Evolutionary conservation across 2,329 filamentous ascomycete species (phyloP).

Genomic region (Hypoxylon sp.): DNA sequence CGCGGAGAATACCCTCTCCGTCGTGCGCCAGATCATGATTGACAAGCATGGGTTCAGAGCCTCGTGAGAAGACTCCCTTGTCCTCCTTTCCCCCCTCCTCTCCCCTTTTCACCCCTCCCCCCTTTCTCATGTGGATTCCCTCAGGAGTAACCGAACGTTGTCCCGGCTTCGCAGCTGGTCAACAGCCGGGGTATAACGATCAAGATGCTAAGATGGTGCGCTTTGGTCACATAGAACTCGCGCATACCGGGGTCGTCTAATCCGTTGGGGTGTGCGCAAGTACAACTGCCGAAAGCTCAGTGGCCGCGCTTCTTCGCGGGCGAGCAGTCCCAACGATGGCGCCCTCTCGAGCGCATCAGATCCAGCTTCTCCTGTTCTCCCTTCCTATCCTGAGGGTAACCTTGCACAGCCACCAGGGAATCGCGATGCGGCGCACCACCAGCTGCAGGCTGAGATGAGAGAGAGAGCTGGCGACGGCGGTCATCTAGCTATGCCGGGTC

Average conservation of each 20-base stretch:
- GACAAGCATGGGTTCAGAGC: slow-evolving; percentile 44
- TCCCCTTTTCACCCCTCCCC: background rate
- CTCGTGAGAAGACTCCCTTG: slow-evolving; percentile 56
- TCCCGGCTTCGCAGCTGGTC: background rate
- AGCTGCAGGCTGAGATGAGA: slow-evolving; percentile 1
- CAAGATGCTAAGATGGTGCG: slow-evolving; percentile 4
- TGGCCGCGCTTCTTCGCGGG: slow-evolving; percentile 13
- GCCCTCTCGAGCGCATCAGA: slow-evolving; percentile 30
- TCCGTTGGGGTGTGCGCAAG: slow-evolving; percentile 56
- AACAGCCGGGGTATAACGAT: background rate
- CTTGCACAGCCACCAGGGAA: background rate
- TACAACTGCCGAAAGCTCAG: slow-evolving; percentile 52
- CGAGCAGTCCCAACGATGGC: slow-evolving; percentile 9
- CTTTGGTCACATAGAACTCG: slow-evolving; percentile 46
- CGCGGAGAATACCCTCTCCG: slow-evolving; percentile 37
- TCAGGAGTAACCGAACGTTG: background rate
- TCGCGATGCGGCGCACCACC: background rate
- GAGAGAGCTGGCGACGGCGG: slow-evolving; percentile 4
- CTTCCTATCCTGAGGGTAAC: background rate
- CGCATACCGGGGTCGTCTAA: slow-evolving; percentile 58
- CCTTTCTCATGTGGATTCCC: background rate
- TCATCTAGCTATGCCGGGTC: slow-evolving; percentile 22
- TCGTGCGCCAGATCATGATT: slow-evolving; percentile 42
- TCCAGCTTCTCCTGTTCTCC: slow-evolving; percentile 24
- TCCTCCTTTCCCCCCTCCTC: slow-evolving; percentile 30